A percentile compares a stretch with the other conserved stretches of the same genome.
These are phyloP conservation scores for Zygosaccharomyces lentus DNA, from an alignment of 805 yeast genomes.

Conservation along the genomic window DNA sequence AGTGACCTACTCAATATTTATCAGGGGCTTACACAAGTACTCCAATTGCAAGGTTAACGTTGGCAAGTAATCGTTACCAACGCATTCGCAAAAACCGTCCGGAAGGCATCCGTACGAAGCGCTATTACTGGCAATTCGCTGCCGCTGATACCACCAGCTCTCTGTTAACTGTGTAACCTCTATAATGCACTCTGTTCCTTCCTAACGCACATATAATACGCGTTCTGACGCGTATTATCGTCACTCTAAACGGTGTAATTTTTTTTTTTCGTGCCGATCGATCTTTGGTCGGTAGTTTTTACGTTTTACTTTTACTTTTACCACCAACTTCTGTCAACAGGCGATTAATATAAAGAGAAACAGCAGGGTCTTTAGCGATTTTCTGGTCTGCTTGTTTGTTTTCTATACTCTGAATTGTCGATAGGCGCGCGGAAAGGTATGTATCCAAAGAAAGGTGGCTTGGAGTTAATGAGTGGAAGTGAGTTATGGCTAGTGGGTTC, in stretches of 20 bases:
- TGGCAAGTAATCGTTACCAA: conserved; percentile 52
- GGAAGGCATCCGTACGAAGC: neutral
- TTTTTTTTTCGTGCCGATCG: conserved; percentile 7
- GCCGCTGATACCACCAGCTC: neutral
- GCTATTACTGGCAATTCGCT: conserved; percentile 3
- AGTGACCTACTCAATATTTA: conserved; percentile 78
- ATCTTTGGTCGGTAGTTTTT: conserved; percentile 3
- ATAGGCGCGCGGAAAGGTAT: conserved; percentile 8
- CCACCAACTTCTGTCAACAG: conserved; percentile 2
- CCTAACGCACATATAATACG: neutral
- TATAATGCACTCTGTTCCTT: conserved; percentile 2
- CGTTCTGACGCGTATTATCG: conserved; percentile 5
- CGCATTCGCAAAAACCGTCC: neutral
- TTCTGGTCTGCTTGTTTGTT: conserved; percentile 5
- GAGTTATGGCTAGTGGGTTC: neutral
- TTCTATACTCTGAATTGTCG: conserved; percentile 6
- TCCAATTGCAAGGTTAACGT: conserved; percentile 81
- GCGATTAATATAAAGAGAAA: conserved; percentile 4
- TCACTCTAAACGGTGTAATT: conserved; percentile 2
- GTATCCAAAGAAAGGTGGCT: conserved; percentile 1
- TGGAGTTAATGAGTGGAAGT: neutral
- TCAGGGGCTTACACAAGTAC: conserved; percentile 70
- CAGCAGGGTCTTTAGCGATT: conserved; percentile 7
- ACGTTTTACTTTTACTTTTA: conserved; percentile 6
- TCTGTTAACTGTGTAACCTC: neutral